Evolutionary conservation across 1,139 yeast species (phyloP).

Genomic region (Kluyveromyces sp.): DNA sequence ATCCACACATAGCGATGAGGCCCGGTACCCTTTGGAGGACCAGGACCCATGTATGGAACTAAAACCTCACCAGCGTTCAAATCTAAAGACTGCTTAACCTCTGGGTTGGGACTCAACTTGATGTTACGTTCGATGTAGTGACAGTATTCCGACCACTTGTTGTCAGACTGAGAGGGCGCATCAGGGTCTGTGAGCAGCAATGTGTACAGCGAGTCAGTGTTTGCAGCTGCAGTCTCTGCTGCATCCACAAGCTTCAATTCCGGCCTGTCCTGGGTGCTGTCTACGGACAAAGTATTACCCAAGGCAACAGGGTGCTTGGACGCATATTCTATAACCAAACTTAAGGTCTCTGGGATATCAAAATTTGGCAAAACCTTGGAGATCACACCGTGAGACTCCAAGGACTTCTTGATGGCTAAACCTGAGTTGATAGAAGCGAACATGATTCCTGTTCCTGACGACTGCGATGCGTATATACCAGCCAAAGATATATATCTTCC

Average conservation of each 20-base stretch:
- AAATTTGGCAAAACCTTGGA: conserved; percentile 26
- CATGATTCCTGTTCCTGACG: too few species aligned
- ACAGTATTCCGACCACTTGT: conserved; percentile 81
- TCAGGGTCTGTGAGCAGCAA: conserved; percentile 86
- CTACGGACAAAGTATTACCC: conserved; percentile 66
- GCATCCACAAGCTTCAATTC: conserved; percentile 52
- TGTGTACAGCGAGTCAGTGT: conserved; percentile 40
- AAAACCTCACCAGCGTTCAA: conserved; percentile 24
- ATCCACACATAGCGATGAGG: conserved; percentile 75
- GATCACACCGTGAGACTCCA: conserved; percentile 27
- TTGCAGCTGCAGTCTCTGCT: conserved; percentile 36
- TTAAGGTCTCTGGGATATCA: conserved; percentile 26
- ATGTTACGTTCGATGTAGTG: conserved; percentile 72
- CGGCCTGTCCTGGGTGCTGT: conserved; percentile 62
- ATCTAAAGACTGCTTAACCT: conserved; percentile 21
- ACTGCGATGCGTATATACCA: too few species aligned
- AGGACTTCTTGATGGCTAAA: conserved; percentile 21
- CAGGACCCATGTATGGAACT: conserved; percentile 66
- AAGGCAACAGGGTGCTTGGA: conserved; percentile 56
- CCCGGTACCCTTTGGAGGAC: conserved; percentile 77
- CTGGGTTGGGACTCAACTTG: conserved; percentile 32
- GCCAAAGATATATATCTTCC: too few species aligned
- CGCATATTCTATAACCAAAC: conserved; percentile 41
- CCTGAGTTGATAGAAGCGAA: conserved; percentile 18
- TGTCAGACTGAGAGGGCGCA: conserved; percentile 78